Evolutionary conservation across 805 yeast species (phyloP).

Genomic region (Hanseniaspora valbyensis): DNA sequence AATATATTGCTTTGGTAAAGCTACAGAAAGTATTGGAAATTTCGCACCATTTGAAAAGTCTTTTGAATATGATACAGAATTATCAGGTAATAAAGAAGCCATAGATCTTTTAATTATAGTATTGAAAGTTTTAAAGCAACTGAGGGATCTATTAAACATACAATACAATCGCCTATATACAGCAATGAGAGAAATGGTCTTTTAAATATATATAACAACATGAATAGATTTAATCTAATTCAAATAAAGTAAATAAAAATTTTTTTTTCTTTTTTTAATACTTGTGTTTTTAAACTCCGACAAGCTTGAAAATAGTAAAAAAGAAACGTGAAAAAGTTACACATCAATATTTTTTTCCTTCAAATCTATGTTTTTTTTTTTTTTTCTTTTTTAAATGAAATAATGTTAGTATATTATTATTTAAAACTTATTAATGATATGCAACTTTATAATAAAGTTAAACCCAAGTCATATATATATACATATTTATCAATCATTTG

Average conservation of each 20-base stretch:
- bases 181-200: no score
- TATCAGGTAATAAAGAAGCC: neutral
- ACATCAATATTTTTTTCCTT: no score
- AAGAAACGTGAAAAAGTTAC: slow-evolving; percentile 1
- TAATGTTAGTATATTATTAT: no score
- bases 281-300: neutral
- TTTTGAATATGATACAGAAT: neutral
- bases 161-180: neutral
- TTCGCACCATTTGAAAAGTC: neutral
- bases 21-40: neutral
- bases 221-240: no score
- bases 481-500: neutral
- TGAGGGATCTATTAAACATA: neutral
- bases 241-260: no score
- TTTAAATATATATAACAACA: no score
- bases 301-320: neutral
- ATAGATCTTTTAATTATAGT: neutral
- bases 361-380: no score
- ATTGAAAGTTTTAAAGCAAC: neutral
- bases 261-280: no score
- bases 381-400: no score
- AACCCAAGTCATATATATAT: no score
- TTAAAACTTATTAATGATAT: no score
- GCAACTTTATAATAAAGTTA: no score
- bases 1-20: slow-evolving; percentile 3